These are phyloP conservation scores for Sporothrix brunneoviolacea DNA, from an alignment of 2,329 filamentous ascomycete species.

Conservation along the genomic window DNA sequence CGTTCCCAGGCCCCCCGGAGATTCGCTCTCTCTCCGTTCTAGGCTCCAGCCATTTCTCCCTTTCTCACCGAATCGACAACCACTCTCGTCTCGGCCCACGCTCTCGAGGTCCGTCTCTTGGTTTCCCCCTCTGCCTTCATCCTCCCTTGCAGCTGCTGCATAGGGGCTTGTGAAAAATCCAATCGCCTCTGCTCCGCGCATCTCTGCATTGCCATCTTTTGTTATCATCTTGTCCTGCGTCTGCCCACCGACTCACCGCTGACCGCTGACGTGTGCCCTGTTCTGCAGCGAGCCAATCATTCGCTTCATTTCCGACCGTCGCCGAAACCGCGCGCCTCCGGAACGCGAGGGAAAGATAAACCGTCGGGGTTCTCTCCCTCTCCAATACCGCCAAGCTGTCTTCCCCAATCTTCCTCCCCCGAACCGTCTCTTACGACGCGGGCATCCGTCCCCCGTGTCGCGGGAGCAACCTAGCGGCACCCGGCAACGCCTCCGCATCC, in stretches of 20 bases:
- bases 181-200: neutral
- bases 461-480: conserved; percentile 35
- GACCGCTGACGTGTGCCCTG: conserved; percentile 1
- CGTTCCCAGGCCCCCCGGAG: neutral
- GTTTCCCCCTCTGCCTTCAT: neutral
- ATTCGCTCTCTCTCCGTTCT: neutral
- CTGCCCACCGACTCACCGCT: neutral
- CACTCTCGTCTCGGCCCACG: neutral
- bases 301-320: neutral
- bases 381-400: conserved; percentile 90
- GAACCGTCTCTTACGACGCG: conserved; percentile 87
- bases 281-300: neutral
- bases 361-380: conserved; percentile 3
- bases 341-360: conserved; percentile 2
- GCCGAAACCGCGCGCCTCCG: neutral
- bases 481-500: conserved; percentile 27
- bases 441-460: conserved; percentile 63
- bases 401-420: conserved; percentile 78
- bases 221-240: neutral
- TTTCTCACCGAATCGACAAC: neutral
- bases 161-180: no score
- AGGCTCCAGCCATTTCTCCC: conserved; percentile 4
- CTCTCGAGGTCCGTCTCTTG: conserved; percentile 3
- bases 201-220: neutral
- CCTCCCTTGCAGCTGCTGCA: no score